Conservation (phyloP, 2,329 filamentous ascomycete genomes). For the Hypoxylon sp. region DNA sequence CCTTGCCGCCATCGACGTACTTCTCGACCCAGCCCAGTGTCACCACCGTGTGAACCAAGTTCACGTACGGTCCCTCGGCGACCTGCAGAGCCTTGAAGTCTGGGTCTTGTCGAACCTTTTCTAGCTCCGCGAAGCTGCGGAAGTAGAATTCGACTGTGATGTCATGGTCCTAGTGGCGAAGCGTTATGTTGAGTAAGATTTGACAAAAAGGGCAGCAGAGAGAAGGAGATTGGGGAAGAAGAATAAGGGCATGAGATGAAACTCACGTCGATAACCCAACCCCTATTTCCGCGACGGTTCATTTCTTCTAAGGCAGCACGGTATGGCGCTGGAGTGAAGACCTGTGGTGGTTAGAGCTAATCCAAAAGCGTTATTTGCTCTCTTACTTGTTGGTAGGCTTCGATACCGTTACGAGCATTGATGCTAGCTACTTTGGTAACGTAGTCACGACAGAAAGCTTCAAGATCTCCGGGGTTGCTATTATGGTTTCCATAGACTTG, state of each 20-base stretch:
- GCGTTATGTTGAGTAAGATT: neutral
- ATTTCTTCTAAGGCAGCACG: conserved; percentile 22
- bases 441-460: conserved; percentile 23
- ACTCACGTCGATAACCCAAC: conserved; percentile 24
- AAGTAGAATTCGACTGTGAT: conserved; percentile 33
- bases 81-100: conserved; percentile 17
- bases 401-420: conserved; percentile 19
- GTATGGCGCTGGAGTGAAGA: conserved; percentile 10
- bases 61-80: conserved; percentile 19
- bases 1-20: conserved; percentile 26
- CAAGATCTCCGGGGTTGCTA: conserved; percentile 19
- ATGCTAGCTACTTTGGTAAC: conserved; percentile 14
- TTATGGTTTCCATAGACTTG: conserved; percentile 23
- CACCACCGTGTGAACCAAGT: conserved; percentile 21
- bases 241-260: neutral
- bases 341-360: neutral
- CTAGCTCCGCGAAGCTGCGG: conserved; percentile 23
- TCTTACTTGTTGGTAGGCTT: conserved; percentile 26
- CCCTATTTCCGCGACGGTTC: conserved; percentile 8
- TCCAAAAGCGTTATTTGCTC: neutral
- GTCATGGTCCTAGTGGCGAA: conserved; percentile 15
- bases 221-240: neutral
- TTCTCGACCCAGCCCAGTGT: conserved; percentile 32
- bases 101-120: conserved; percentile 8
- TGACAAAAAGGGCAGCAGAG: neutral